Percentiles rank a stretch among this genome's conserved stretches.
Conservation (phyloP, 2,329 filamentous ascomycete species). For the Verticillium isaacii region DNA sequence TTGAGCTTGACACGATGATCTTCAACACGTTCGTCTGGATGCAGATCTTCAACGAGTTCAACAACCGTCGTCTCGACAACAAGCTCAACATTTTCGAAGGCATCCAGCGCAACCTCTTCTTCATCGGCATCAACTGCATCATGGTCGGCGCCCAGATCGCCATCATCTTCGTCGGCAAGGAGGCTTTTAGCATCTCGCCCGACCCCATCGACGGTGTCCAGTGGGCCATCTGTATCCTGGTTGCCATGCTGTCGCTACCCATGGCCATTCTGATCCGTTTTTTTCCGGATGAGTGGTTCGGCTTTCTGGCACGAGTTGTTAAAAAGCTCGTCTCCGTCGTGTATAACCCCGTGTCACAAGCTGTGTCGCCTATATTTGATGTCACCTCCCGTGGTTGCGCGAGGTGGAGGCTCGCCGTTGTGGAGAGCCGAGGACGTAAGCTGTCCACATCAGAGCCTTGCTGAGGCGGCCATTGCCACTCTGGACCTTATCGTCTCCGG, state of each 20-base stretch:
- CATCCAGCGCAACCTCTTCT: conserved; percentile 51
- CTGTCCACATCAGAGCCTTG: too few species aligned
- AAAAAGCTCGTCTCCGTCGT: conserved; percentile 1
- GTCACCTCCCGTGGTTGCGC: too few species aligned
- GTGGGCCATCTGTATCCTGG: conserved; percentile 50
- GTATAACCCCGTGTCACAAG: too few species aligned
- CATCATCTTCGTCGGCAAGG: conserved; percentile 53
- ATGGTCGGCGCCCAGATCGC: conserved; percentile 54
- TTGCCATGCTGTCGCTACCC: conserved; percentile 43
- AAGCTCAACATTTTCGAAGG: conserved; percentile 58
- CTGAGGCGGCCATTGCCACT: too few species aligned
- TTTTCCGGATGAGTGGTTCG: conserved; percentile 42
- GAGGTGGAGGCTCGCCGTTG: too few species aligned
- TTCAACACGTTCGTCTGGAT: conserved; percentile 72
- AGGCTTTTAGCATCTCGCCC: conserved; percentile 42
- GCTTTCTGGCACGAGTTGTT: conserved; percentile 21
- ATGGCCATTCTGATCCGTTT: conserved; percentile 43
- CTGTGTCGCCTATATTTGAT: too few species aligned
- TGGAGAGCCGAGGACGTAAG: too few species aligned
- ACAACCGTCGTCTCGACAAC: conserved; percentile 59
- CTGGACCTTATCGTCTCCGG: too few species aligned
- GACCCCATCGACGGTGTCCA: conserved; percentile 39
- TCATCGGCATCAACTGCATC: conserved; percentile 50
- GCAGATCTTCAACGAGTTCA: conserved; percentile 68
- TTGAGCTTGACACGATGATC: conserved; percentile 53